Evolutionary conservation across 2,329 filamentous ascomycete species (phyloP).

Genomic region (Pseudopyricularia cyperi): DNA sequence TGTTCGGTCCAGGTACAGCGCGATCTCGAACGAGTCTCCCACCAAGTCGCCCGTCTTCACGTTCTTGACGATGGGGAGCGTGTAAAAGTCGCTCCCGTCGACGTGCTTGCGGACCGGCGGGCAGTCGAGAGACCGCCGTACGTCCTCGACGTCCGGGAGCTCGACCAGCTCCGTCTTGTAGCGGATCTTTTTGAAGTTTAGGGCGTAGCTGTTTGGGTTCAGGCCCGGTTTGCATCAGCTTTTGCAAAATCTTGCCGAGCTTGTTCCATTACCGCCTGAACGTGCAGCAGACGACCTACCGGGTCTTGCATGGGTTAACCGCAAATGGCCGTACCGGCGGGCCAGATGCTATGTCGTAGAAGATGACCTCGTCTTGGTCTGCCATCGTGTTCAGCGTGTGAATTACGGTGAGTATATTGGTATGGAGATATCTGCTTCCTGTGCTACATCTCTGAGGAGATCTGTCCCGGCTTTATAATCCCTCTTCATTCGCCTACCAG

Average conservation of each 20-base stretch:
- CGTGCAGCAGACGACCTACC: conserved; percentile 7
- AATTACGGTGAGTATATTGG: not conserved
- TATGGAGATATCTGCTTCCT: too few species aligned
- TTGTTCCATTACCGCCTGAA: too few species aligned
- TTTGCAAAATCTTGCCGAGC: too few species aligned
- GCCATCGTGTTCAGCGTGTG: not conserved
- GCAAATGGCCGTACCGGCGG: conserved; percentile 16
- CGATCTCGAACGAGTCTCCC: conserved; percentile 56
- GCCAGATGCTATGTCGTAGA: conserved; percentile 28
- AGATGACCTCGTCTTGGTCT: conserved; percentile 11
- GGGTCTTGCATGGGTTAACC: conserved; percentile 19
- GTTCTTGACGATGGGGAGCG: conserved; percentile 44
- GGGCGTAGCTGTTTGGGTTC: conserved; percentile 20
- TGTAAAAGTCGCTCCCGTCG: conserved; percentile 45
- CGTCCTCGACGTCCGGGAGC: conserved; percentile 34
- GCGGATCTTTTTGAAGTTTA: conserved; percentile 25
- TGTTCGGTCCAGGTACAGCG: conserved; percentile 39
- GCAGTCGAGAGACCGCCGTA: conserved; percentile 31
- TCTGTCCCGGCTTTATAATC: too few species aligned
- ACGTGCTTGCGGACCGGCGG: conserved; percentile 38
- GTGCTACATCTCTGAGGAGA: too few species aligned
- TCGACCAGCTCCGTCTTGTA: conserved; percentile 32
- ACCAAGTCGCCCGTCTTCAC: conserved; percentile 23
- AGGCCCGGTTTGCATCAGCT: too few species aligned
- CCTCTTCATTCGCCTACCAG: too few species aligned